Evolutionary conservation across 768 basidiomycete species (phyloP).

Genomic region (Hebeloma cylindrosporum): DNA sequence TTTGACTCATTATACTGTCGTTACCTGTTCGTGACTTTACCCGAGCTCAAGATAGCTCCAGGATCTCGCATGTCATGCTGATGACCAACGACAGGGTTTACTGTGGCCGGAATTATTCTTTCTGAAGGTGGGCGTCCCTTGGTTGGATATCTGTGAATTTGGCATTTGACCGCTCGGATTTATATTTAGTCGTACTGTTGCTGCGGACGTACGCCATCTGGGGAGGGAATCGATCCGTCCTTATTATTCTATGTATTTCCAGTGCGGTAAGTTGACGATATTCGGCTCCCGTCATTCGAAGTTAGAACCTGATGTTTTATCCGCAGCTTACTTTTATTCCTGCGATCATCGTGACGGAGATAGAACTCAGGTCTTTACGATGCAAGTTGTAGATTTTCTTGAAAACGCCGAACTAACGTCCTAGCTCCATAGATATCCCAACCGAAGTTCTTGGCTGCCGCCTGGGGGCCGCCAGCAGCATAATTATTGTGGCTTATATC

Average conservation of each 20-base stretch:
- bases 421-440: constrained; percentile 14
- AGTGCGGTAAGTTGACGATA: constrained; percentile 21
- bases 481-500: constrained; percentile 40
- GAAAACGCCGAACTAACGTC: neutral
- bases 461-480: constrained; percentile 31
- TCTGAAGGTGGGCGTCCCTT: constrained; percentile 32
- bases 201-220: constrained; percentile 47
- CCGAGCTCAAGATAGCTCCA: neutral
- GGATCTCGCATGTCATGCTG: neutral
- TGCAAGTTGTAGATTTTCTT: constrained; percentile 25
- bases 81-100: constrained; percentile 24
- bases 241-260: constrained; percentile 31
- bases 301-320: neutral
- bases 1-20: constrained; percentile 24
- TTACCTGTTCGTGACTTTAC: constrained; percentile 29
- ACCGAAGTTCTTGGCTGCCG: constrained; percentile 32
- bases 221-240: constrained; percentile 36
- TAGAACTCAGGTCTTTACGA: constrained; percentile 34
- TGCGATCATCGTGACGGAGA: constrained; percentile 28
- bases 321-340: constrained; percentile 33
- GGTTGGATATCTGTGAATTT: neutral
- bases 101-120: constrained; percentile 35
- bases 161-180: neutral
- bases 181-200: constrained; percentile 35
- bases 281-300: neutral